Conservation (phyloP, 805 yeast genomes). For the Cyberlindnera mississippiensis region DNA sequence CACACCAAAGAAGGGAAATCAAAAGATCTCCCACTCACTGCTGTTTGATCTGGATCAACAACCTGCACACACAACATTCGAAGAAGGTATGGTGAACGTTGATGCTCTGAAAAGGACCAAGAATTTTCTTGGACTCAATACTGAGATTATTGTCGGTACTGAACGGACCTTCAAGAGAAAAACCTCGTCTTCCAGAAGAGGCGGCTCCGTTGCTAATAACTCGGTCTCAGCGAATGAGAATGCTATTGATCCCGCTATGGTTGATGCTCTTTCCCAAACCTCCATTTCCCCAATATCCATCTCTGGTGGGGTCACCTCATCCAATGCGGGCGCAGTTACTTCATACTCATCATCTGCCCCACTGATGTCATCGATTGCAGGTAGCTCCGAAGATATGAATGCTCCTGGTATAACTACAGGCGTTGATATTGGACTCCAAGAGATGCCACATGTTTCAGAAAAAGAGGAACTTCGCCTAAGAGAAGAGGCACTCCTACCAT, state of each 20-base stretch:
- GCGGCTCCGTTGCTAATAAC: conserved; percentile 7
- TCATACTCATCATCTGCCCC: too few relatives aligned
- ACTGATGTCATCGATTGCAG: neutral
- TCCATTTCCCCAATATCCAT: conserved; percentile 28
- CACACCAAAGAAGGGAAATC: conserved; percentile 24
- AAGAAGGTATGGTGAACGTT: conserved; percentile 60
- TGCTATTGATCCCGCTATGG: conserved; percentile 1
- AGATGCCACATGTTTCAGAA: conserved; percentile 38
- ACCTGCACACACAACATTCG: conserved; percentile 20
- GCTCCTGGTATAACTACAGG: conserved; percentile 10
- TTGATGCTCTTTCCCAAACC: conserved; percentile 20
- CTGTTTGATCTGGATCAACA: conserved; percentile 27
- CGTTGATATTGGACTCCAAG: conserved; percentile 10
- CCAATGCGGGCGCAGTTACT: neutral
- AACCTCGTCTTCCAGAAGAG: conserved; percentile 1
- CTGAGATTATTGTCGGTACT: conserved; percentile 80
- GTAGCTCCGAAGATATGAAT: neutral
- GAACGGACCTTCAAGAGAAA: conserved; percentile 37
- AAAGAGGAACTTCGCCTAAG: conserved; percentile 51
- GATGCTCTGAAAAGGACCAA: conserved; percentile 71
- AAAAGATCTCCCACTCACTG: conserved; percentile 23
- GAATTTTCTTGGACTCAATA: conserved; percentile 76
- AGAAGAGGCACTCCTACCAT: conserved; percentile 62
- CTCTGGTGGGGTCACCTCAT: conserved; percentile 3
- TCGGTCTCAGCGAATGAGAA: neutral